Evolutionary conservation across 129 eudicot species (phyloP).

Genomic region (Apium graveolens): DNA sequence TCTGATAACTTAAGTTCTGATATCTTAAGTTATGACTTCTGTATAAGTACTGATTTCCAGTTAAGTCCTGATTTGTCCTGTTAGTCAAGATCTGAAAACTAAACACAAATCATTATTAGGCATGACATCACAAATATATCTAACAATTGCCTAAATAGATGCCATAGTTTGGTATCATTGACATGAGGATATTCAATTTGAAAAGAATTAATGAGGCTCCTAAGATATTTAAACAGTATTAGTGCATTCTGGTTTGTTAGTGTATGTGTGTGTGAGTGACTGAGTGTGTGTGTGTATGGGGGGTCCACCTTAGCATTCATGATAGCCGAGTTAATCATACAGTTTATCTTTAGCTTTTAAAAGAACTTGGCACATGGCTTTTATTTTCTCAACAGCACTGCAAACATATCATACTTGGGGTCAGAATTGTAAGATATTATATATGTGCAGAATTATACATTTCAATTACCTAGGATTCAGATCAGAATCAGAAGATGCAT

Average conservation of each 20-base stretch:
- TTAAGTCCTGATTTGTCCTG: too few relatives aligned
- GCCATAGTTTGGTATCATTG: too few relatives aligned
- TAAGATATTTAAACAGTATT: background rate
- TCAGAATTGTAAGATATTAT: background rate
- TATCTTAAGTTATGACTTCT: too few relatives aligned
- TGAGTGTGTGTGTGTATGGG: too few relatives aligned
- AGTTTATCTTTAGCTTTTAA: conserved; percentile 74
- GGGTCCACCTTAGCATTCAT: conserved; percentile 65
- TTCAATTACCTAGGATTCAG: conserved; percentile 53
- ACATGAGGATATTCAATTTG: background rate
- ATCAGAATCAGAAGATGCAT: conserved; percentile 69
- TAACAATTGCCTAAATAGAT: too few relatives aligned
- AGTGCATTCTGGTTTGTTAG: background rate
- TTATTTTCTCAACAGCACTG: conserved; percentile 69
- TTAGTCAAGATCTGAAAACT: too few relatives aligned
- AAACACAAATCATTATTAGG: too few relatives aligned
- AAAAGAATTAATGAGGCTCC: background rate
- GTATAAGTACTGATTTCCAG: too few relatives aligned
- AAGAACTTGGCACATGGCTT: conserved; percentile 76
- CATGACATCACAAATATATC: too few relatives aligned
- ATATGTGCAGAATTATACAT: background rate
- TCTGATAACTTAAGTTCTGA: too few relatives aligned
- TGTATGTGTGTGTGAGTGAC: too few relatives aligned
- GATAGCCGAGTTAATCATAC: conserved; percentile 79
- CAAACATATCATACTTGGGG: background rate